Conservation (phyloP, 129 eudicot genomes). For the Mikania micrantha region DNA sequence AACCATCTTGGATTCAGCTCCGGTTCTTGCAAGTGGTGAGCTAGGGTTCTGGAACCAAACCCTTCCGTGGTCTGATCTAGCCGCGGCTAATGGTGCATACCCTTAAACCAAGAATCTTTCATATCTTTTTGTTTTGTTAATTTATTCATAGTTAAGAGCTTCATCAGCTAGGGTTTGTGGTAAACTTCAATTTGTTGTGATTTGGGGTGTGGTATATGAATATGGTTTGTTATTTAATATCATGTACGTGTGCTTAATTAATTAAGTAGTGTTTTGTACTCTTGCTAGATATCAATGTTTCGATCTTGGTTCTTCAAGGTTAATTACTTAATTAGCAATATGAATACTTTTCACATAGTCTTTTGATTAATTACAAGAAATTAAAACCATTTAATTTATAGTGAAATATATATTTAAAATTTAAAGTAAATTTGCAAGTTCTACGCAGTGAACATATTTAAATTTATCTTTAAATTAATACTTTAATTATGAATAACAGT, state of each 20-base stretch:
- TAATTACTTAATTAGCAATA: too few relatives aligned
- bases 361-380: too few relatives aligned
- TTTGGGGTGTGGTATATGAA: slow-evolving; percentile 72
- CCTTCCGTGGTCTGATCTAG: slow-evolving; percentile 63
- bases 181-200: slow-evolving; percentile 15
- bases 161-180: slow-evolving; percentile 31
- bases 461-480: too few relatives aligned
- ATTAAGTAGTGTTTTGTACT: slow-evolving; percentile 38
- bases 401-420: too few relatives aligned
- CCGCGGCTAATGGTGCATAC: slow-evolving; percentile 69
- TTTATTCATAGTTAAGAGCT: slow-evolving; percentile 24
- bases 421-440: too few relatives aligned
- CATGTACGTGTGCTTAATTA: slow-evolving; percentile 33
- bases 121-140: slow-evolving; percentile 6
- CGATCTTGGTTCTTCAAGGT: too few relatives aligned
- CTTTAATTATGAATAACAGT: too few relatives aligned
- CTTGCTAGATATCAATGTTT: too few relatives aligned
- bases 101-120: slow-evolving; percentile 27
- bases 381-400: too few relatives aligned
- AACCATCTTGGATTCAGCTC: slow-evolving; percentile 49
- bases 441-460: too few relatives aligned
- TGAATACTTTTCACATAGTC: too few relatives aligned
- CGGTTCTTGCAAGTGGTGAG: slow-evolving; percentile 54
- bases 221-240: slow-evolving; percentile 30
- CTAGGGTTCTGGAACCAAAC: slow-evolving; percentile 54